A percentile compares a stretch with the other conserved stretches of the same genome.
These are phyloP conservation scores for Agapanthus africanus DNA, from an alignment of 106 monocot species.

Conservation along the genomic window DNA sequence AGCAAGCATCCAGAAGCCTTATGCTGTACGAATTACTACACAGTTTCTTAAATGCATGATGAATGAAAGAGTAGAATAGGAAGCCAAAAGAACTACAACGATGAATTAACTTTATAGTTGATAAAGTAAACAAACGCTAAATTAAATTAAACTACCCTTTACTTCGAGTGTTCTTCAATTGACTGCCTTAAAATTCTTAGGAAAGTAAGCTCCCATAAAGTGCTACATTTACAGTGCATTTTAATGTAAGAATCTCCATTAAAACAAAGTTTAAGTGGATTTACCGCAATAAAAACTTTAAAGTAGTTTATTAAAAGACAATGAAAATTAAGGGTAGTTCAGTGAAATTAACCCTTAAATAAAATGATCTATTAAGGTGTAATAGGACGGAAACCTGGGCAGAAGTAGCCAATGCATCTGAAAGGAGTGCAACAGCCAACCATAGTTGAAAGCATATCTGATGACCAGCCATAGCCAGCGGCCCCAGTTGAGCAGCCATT, in stretches of 20 bases:
- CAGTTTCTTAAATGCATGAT: neutral
- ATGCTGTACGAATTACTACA: neutral
- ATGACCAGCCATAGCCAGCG: slow-evolving; percentile 93
- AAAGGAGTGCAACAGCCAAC: slow-evolving; percentile 93
- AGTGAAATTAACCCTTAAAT: too few relatives aligned
- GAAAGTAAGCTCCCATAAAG: too few relatives aligned
- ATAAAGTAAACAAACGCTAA: neutral
- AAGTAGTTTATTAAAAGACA: too few relatives aligned
- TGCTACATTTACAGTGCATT: too few relatives aligned
- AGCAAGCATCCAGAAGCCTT: neutral
- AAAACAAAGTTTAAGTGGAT: too few relatives aligned
- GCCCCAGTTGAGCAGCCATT: slow-evolving; percentile 89
- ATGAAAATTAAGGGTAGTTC: too few relatives aligned
- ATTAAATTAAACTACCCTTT: too few relatives aligned
- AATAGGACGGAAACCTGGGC: slow-evolving; percentile 80
- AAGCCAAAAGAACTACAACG: neutral
- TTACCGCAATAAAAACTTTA: too few relatives aligned
- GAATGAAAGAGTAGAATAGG: neutral
- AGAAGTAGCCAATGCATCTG: slow-evolving; percentile 93
- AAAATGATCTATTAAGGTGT: too few relatives aligned
- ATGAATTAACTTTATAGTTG: neutral
- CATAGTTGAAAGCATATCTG: slow-evolving; percentile 97
- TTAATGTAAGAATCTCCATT: too few relatives aligned
- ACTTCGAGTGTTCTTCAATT: too few relatives aligned
- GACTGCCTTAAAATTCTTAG: too few relatives aligned